Evolutionary conservation across 164 flowering plant genomes (phyloP), one percentile per base, ranked within the genome.

Genomic region (Aristolochia californica): DNA sequence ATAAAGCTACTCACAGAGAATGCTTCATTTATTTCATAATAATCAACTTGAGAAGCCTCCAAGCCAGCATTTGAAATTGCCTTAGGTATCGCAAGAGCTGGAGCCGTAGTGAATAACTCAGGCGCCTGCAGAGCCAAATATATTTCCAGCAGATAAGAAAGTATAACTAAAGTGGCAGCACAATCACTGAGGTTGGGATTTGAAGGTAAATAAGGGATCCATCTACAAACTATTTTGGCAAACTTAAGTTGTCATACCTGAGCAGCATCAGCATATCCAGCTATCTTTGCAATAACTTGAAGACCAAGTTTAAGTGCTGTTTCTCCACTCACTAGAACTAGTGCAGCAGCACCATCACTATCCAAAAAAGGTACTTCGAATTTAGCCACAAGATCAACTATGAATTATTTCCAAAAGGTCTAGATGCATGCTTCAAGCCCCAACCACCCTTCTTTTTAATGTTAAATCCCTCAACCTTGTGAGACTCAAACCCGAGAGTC

Each of bases 61-160:
- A 94, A 64, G 56, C 95, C 88, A 73, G 95, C 85, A 74, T 76
- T 80, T 71, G 88, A 73, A 61, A 93, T 81, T 45, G 99, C 97
- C 80, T 87, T 90, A 2, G 99, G 99, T 53, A 94, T 90, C 28
- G 96, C 97, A 68, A 94, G 84, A 63, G 99, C 83, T 51, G 97
- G 99, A 48, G 99, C 70, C 26, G 99, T 94, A 24, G 97, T 75
- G 69, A 94, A 94, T 60, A 75, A 67, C 67, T 87, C 97, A 50
- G 99, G 95, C 65, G 95, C 97, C 99, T 93, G 81, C 63, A 56
- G 45, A 62, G 21, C 34, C 50, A 73, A 70, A 56, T 58, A 45
- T 38, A 47, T 66, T 62, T 64, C 34, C 11, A 34, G 10, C 40
- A 34, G 40, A 34, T 34, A 9, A 34, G 40, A 1, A 34, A 34